Evolutionary conservation across 176 grass and related monocot species (phyloP), one percentile per base, ranked within the genome.

Genomic region (Typha latifolia): DNA sequence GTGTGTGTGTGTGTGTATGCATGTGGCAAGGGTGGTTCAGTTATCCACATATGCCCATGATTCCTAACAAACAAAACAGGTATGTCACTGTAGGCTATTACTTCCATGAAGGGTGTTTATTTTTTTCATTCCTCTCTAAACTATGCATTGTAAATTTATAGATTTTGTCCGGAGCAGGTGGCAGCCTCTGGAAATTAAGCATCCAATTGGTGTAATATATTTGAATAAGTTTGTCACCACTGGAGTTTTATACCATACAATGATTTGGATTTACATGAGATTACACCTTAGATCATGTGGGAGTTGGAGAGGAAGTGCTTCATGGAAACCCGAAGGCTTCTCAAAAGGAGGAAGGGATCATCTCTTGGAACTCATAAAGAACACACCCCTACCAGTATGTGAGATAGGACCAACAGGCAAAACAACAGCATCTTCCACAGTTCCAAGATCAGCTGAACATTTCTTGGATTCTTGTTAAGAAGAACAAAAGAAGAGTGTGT

Each of bases 241-340:
- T 26, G 57, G 20, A 4, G 51, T 53, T 43, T 43, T 43, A 43
- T 6, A 43, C 37, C 37, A 43, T 43, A 6, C 37, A 43, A 10
- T 43, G 37, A 43, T 43, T 43, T 43, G 37, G 18, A 65, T 67
- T 51, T 12, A 69, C 57, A 47, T 29, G 51, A 64, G 63, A 37
- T 72, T 59, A 61, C 27, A 61, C 37, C 26, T 71, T 26, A 70
- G 14, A 61, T 26, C 69, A 81, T 74, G 78, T 78, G 70, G 65
- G 70, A 78, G 76, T 74, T 67, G 80, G 21, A 62, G 53, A 29
- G 37, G 61, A 77, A 61, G 37, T 43, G 37, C 37, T 9, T 43
- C 37, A 43, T 43, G 32, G 72, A 0, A 72, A 47, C 22, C 3
- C 21, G 26, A 64, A 68, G 71, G 52, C 5, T 32, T 53, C 47